These are phyloP conservation scores for Candida tunisiensis DNA, from an alignment of 1,139 yeast genomes.

Conservation along the genomic window DNA sequence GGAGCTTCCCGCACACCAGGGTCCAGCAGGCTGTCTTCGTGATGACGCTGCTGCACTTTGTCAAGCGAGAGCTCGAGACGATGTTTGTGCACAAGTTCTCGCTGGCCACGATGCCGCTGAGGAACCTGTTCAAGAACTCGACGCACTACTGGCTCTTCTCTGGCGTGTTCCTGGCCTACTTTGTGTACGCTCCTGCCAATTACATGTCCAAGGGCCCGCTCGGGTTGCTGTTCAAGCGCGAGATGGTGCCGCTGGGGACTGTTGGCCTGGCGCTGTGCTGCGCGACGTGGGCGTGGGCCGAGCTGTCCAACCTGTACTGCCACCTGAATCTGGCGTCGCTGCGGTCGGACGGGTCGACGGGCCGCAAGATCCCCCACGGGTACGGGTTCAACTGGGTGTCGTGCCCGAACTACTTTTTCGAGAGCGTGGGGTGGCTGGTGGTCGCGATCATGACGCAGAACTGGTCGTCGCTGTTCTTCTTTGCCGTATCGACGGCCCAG, in stretches of 20 bases:
- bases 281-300: conserved; percentile 42
- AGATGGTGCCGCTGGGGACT: conserved; percentile 9
- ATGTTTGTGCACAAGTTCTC: conserved; percentile 72
- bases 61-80: conserved; percentile 82
- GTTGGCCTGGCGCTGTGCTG: conserved; percentile 8
- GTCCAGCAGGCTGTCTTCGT: conserved; percentile 38
- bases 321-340: conserved; percentile 46
- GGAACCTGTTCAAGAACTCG: conserved; percentile 76
- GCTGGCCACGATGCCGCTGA: conserved; percentile 79
- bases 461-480: conserved; percentile 58
- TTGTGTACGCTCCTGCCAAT: conserved; percentile 47
- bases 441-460: conserved; percentile 60
- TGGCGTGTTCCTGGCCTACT: conserved; percentile 54
- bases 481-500: conserved; percentile 54
- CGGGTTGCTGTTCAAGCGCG: conserved; percentile 13
- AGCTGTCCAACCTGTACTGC: conserved; percentile 52
- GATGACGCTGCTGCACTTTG: conserved; percentile 55
- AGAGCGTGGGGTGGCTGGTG: conserved; percentile 55
- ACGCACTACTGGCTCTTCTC: conserved; percentile 83
- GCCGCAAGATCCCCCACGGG: conserved; percentile 35
- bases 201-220: conserved; percentile 10
- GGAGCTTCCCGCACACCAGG: conserved; percentile 22
- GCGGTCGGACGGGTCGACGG: conserved; percentile 30
- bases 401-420: conserved; percentile 82
- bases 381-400: conserved; percentile 29